Conservation (phyloP, 2,329 filamentous ascomycete species). For the Diaporthe sp. region DNA sequence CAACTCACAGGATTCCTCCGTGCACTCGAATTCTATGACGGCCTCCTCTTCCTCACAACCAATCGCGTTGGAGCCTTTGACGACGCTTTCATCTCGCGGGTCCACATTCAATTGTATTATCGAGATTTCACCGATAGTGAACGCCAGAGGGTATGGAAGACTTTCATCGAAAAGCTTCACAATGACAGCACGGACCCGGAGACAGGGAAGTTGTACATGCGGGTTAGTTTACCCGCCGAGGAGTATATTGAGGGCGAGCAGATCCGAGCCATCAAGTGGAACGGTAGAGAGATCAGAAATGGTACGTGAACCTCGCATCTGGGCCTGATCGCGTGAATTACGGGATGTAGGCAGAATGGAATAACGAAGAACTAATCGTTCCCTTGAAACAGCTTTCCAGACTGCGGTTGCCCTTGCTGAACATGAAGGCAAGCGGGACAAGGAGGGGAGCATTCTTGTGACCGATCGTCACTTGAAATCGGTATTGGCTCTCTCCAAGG, state of each 20-base stretch:
- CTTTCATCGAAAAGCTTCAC: slow-evolving; percentile 42
- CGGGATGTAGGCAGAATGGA: neutral
- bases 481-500: slow-evolving; percentile 38
- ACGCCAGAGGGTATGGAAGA: slow-evolving; percentile 42
- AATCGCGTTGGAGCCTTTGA: slow-evolving; percentile 45
- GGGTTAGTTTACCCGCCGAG: slow-evolving; percentile 34
- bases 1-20: slow-evolving; percentile 41
- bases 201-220: slow-evolving; percentile 39
- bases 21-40: slow-evolving; percentile 44
- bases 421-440: slow-evolving; percentile 29
- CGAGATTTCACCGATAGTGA: slow-evolving; percentile 41
- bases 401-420: slow-evolving; percentile 24
- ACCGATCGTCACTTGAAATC: slow-evolving; percentile 39
- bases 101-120: slow-evolving; percentile 45
- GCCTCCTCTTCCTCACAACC: slow-evolving; percentile 45
- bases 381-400: slow-evolving; percentile 11
- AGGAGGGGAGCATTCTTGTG: slow-evolving; percentile 33
- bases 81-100: slow-evolving; percentile 45
- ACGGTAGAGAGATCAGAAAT: slow-evolving; percentile 10
- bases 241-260: slow-evolving; percentile 37
- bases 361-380: neutral
- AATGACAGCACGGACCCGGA: slow-evolving; percentile 20
- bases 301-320: neutral
- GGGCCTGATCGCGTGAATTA: too few species aligned
- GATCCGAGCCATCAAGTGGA: slow-evolving; percentile 37